Conservation (phyloP, 2,329 filamentous ascomycete genomes). For the Fusarium keratoplasticum region DNA sequence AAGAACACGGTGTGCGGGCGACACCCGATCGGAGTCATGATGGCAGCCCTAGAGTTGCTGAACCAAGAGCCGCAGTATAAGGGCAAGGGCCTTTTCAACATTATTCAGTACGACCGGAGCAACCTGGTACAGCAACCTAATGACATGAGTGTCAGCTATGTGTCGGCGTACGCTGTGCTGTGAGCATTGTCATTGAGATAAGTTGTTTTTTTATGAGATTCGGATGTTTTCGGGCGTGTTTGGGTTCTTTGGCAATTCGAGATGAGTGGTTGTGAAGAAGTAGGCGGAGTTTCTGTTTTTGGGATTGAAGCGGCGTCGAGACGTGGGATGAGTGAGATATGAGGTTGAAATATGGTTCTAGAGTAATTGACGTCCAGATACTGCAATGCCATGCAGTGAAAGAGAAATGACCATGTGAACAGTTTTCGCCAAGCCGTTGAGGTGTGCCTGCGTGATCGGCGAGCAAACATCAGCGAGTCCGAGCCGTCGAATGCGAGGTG, state of each 20-base stretch:
- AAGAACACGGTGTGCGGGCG: slow-evolving; percentile 94
- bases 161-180: slow-evolving; percentile 86
- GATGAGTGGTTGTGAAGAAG: not conserved
- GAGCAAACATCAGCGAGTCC: not conserved
- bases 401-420: not conserved
- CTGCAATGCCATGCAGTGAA: not conserved
- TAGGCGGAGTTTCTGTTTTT: not conserved
- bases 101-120: slow-evolving; percentile 90
- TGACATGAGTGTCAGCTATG: slow-evolving; percentile 95
- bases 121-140: slow-evolving; percentile 73
- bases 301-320: not conserved
- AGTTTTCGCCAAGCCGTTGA: not conserved
- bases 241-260: not conserved
- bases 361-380: not conserved
- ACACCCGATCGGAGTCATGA: slow-evolving; percentile 92
- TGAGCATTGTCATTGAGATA: slow-evolving; percentile 47
- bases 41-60: slow-evolving; percentile 85
- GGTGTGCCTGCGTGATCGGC: not conserved
- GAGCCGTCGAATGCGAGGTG: not conserved
- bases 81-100: slow-evolving; percentile 72
- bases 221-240: not conserved
- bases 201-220: not conserved
- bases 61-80: slow-evolving; percentile 50
- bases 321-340: not conserved
- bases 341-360: not conserved